Evolutionary conservation across 2,329 filamentous ascomycete species (phyloP), one percentile per base, ranked within the genome.

Genomic region (Fusarium secorum): DNA sequence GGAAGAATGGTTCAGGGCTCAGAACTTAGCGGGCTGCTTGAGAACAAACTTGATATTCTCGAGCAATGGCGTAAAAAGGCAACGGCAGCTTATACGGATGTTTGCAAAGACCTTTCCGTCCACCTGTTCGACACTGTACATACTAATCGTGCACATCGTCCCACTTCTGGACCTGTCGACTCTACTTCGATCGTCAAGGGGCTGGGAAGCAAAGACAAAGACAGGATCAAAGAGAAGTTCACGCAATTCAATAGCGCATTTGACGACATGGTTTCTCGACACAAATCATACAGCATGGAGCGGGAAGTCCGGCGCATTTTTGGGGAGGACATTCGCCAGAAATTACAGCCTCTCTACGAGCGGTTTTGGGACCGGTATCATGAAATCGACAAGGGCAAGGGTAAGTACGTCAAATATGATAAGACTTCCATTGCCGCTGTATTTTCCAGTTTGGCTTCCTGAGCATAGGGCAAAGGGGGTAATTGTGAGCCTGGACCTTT

Each of bases 371-470:
- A 98, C 81, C 89, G 95, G 32, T 99, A 99, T 79, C 95, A 98
- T 79, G 96, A 98, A 82, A 90, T 98, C 71, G 95, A 98, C 82
- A 98, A 97, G 84, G 96, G 96, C 65, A 97, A 95, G 83, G 95
- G 95, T 74, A 99, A 99, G 82, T 97, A 98, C 81, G 94, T 97
- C 79, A 98, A 97, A 84, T 98, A 97, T 79, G 95, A 98, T 83
- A 98, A 98, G 85, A 86, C 86, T 42, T 88, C 90, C 51, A 91
- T 99, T 76, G 89, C 92, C 49, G 88, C 88, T 26, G 85, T 91
- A 14, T 90, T 90, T 75, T 76, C 84, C 57, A 87, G 85, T 57
- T 79, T 90, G 6, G 76, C 77, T 26, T 79, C 80, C 39, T 81
- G 72, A 80, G 53, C 38, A 51, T 54, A 24, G 32, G 26, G 28